These are phyloP conservation scores for Daldinia eschscholtzii DNA, from an alignment of 2,329 filamentous ascomycete species.

Conservation along the genomic window DNA sequence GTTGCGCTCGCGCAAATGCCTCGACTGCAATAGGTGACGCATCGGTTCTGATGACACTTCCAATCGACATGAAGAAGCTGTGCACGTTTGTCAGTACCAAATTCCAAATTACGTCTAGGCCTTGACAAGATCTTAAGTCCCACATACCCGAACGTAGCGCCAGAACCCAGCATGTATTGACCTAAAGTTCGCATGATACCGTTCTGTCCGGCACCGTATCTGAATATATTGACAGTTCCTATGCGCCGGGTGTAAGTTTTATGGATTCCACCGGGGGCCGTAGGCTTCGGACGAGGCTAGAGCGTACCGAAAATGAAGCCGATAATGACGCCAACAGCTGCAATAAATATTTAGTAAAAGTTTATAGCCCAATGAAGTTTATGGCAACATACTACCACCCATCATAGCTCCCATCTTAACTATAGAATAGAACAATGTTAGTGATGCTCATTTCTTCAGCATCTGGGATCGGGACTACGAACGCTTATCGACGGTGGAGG, in stretches of 20 bases:
- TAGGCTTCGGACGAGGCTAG: not conserved
- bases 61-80: constrained; percentile 98
- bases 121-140: not conserved
- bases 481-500: constrained; percentile 80
- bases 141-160: constrained; percentile 91
- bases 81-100: constrained; percentile 29
- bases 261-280: not conserved
- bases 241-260: constrained; percentile 27
- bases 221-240: constrained; percentile 95
- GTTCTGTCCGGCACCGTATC: constrained; percentile 92
- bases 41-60: constrained; percentile 94
- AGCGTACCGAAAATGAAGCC: constrained; percentile 92
- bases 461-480: constrained; percentile 43
- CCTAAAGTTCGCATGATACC: constrained; percentile 94
- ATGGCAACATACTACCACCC: constrained; percentile 84
- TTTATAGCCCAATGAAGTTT: not conserved
- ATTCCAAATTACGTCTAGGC: not conserved
- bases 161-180: constrained; percentile 96
- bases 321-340: constrained; percentile 95
- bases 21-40: constrained; percentile 80
- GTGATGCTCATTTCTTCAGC: constrained; percentile 38
- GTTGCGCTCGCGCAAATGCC: constrained; percentile 80
- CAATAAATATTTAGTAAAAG: constrained; percentile 30
- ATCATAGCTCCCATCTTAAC: constrained; percentile 99
- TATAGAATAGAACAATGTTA: constrained; percentile 57